phyloP scores from a whole-genome alignment of 192 early-diverging fungal genomes.

The Podila horticola region DNA sequence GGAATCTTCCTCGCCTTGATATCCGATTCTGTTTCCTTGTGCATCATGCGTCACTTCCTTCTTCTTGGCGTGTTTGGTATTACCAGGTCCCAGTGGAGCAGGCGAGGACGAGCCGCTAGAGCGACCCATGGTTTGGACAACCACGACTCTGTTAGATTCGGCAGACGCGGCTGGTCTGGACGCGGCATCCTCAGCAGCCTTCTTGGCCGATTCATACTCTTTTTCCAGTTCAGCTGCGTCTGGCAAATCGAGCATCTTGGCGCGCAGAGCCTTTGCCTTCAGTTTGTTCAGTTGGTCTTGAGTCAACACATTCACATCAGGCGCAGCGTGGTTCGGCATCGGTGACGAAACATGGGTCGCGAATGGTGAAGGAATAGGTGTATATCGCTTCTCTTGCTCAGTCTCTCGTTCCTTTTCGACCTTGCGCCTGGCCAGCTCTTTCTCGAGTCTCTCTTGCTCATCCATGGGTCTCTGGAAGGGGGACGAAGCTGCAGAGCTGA shows the following conservation, averaged over 20 bases:
- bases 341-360: conserved; percentile 49
- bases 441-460: conserved; percentile 34
- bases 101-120: conserved; percentile 28
- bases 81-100: conserved; percentile 30
- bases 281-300: conserved; percentile 87
- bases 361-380: conserved; percentile 46
- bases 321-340: conserved; percentile 30
- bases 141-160: conserved; percentile 47
- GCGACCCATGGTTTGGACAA: conserved; percentile 52
- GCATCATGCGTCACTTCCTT: conserved; percentile 69
- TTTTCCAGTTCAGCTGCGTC: conserved; percentile 73
- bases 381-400: conserved; percentile 32
- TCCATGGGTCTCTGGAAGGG: conserved; percentile 52
- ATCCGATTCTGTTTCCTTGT: conserved; percentile 70
- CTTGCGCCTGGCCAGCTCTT: conserved; percentile 29
- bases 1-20: conserved; percentile 65
- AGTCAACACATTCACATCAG: conserved; percentile 3
- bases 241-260: conserved; percentile 73
- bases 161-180: conserved; percentile 3
- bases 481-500: conserved; percentile 45
- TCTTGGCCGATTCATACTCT: conserved; percentile 74
- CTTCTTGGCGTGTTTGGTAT: conserved; percentile 54
- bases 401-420: conserved; percentile 38
- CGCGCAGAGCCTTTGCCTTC: conserved; percentile 82
- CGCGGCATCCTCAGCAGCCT: conserved; percentile 46